Base-by-base conservation (phyloP, 75 land plant species). In the Isoetes taiwanensis region DNA sequence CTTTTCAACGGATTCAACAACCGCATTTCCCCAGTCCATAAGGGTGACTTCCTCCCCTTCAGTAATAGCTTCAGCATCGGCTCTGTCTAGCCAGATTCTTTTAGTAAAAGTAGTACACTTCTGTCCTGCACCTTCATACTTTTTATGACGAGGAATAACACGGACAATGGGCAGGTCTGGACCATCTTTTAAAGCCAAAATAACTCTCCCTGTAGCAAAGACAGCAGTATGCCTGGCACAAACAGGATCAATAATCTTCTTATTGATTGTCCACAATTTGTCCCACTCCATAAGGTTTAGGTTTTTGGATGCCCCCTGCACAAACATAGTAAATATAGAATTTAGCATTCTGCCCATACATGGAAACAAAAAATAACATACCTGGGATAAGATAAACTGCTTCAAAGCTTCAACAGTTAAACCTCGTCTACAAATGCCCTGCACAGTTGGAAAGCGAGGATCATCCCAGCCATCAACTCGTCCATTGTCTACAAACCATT, bases 21-120 rank as follows among this genome's bases (percentile, higher is more conserved):
- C 80, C 0, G 93, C 93, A 74, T 90, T 90, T 2, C 97, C 97
- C 97, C 97, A 90, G 55, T 90, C 97, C 93, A 83, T 90, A 2
- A 90, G 59, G 2, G 93, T 90, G 9, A 90, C 67, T 58, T 90
- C 97, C 67, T 90, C 97, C 17, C 86, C 80, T n/a, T 54, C 75
- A 16, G 82, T 65, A 33, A 90, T 64, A 21, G 68, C 61, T 0
- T 61, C 53, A 14, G 80, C 97, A 83, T 90, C 97, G 43, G 70
- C 78, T 37, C 67, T 56, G 31, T 90, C 93, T 8, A 90, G 57
- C 93, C 84, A 86, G 32, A 90, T 81, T 35, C 68, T 68, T 43
- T 76, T 90, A 11, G 93, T 73, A 56, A 38, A 90, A 11, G 82
- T 77, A 5, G 87, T 83, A 2, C 80, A 76, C 58, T 90, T 90